Percentiles rank a stretch among this genome's conserved stretches.
Evolutionary conservation across 306 rosid species (phyloP).

Genomic region (Lupinus albus): DNA sequence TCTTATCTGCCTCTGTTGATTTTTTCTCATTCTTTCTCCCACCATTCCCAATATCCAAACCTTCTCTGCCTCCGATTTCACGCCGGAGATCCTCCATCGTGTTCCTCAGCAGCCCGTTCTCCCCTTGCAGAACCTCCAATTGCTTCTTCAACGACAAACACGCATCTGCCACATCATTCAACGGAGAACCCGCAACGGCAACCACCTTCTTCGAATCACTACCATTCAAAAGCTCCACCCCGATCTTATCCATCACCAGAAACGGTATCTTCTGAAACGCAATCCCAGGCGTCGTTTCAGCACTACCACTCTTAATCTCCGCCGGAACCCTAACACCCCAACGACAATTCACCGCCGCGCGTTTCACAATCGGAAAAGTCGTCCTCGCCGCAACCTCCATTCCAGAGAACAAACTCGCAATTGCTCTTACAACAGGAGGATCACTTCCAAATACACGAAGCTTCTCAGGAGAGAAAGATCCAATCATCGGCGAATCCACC

Average conservation of each 20-base stretch:
- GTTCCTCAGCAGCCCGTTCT: slow-evolving; percentile 66
- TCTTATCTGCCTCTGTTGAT: slow-evolving; percentile 44
- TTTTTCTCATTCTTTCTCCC: slow-evolving; percentile 53
- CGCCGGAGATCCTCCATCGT: slow-evolving; percentile 83
- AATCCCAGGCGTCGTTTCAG: slow-evolving; percentile 42
- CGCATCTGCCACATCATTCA: slow-evolving; percentile 58
- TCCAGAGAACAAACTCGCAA: slow-evolving; percentile 60
- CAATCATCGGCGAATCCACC: slow-evolving; percentile 48
- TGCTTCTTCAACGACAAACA: slow-evolving; percentile 64
- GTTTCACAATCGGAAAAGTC: slow-evolving; percentile 55
- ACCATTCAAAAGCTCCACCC: slow-evolving; percentile 74
- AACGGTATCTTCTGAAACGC: slow-evolving; percentile 67
- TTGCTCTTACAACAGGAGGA: slow-evolving; percentile 36
- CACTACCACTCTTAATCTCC: slow-evolving; percentile 44
- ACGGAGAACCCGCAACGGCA: slow-evolving; percentile 23
- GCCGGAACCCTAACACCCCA: slow-evolving; percentile 90
- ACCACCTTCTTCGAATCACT: slow-evolving; percentile 36
- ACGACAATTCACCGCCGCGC: slow-evolving; percentile 63
- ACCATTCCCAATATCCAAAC: slow-evolving; percentile 36
- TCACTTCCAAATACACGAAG: slow-evolving; percentile 38
- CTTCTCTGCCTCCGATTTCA: slow-evolving; percentile 42
- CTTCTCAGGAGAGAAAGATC: slow-evolving; percentile 44
- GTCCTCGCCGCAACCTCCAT: slow-evolving; percentile 75
- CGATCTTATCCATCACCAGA: slow-evolving; percentile 87
- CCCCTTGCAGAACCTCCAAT: slow-evolving; percentile 63